phyloP scores from a whole-genome alignment of 371 early-diverging fungal genomes.

The Circinella umbellata region DNA sequence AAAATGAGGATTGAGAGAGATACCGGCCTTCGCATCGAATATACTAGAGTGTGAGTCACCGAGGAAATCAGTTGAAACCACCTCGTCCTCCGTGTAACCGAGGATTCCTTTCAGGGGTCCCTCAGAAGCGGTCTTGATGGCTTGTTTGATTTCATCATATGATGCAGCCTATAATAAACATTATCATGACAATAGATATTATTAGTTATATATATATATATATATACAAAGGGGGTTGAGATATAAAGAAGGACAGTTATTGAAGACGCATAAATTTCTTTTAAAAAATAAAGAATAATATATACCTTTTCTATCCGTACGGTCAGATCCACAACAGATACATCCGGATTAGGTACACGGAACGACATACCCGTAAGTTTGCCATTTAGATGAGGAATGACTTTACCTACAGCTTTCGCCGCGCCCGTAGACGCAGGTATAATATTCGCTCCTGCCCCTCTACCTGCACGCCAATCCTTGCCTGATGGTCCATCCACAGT shows the following conservation, averaged over 20 bases:
- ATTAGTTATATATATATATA: too few species aligned
- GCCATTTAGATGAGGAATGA: conserved; percentile 95
- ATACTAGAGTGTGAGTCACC: conserved; percentile 91
- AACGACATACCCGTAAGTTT: conserved; percentile 99
- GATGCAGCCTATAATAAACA: conserved; percentile 63
- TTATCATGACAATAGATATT: neutral
- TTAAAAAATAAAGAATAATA: conserved; percentile 1
- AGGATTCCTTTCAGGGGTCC: conserved; percentile 91
- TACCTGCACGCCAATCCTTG: conserved; percentile 97
- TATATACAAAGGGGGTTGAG: too few species aligned
- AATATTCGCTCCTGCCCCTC: conserved; percentile 97
- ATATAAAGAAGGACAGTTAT: too few species aligned
- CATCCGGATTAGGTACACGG: conserved; percentile 98
- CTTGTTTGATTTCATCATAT: conserved; percentile 90
- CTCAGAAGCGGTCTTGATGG: conserved; percentile 86
- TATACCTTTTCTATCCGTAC: conserved; percentile 82
- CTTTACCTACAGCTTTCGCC: conserved; percentile 99
- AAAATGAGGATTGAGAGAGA: conserved; percentile 94
- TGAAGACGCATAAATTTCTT: too few species aligned
- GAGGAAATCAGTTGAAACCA: conserved; percentile 97
- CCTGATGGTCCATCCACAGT: conserved; percentile 99
- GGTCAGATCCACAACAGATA: conserved; percentile 98
- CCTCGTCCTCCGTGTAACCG: conserved; percentile 95
- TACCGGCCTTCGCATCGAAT: conserved; percentile 98
- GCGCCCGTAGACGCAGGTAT: conserved; percentile 99